These are phyloP conservation scores for Tetrapisispora iriomotensis DNA, from an alignment of 805 yeast genomes.

Conservation along the genomic window DNA sequence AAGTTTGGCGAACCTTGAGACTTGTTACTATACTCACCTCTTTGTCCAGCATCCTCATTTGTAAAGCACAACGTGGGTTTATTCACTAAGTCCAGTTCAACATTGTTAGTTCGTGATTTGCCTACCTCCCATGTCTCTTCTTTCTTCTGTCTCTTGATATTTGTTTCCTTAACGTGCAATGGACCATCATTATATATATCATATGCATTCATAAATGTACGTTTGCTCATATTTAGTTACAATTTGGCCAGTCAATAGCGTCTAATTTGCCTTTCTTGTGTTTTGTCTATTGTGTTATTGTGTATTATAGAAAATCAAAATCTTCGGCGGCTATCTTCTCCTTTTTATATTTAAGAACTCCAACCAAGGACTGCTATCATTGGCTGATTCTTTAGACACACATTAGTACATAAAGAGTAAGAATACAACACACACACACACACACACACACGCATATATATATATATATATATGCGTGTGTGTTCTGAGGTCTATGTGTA, in stretches of 20 bases:
- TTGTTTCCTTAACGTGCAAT: conserved; percentile 12
- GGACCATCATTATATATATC: conserved; percentile 8
- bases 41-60: not conserved
- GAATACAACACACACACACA: too few species aligned
- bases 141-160: conserved; percentile 5
- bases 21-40: not conserved
- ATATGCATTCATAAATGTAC: conserved; percentile 6
- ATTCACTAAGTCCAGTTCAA: not conserved
- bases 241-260: not conserved
- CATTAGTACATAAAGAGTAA: too few species aligned
- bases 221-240: conserved; percentile 8
- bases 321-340: not conserved
- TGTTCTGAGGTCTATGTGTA: too few species aligned
- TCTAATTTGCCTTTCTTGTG: not conserved
- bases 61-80: not conserved
- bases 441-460: too few species aligned
- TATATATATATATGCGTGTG: too few species aligned
- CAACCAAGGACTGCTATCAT: not conserved
- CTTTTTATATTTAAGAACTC: not conserved
- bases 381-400: not conserved
- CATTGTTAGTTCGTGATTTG: not conserved
- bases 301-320: not conserved
- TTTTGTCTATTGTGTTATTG: not conserved
- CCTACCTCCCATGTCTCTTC: not conserved
- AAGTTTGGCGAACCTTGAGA: not conserved